Conservation (phyloP, 2,329 filamentous ascomycete genomes). For the Arachnopeziza araneosa region DNA sequence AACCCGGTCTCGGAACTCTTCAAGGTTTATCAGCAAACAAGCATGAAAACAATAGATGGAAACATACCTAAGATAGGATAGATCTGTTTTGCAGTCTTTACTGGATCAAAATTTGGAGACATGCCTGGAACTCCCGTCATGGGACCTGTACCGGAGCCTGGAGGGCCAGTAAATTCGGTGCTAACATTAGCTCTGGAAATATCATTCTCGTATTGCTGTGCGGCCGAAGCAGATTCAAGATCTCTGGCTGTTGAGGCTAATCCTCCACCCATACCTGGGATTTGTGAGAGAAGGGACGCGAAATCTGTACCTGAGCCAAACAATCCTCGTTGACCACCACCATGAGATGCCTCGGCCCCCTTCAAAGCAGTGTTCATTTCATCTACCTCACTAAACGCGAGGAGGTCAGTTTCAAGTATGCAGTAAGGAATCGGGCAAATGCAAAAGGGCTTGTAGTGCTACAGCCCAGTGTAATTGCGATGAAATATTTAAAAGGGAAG, state of each 20-base stretch:
- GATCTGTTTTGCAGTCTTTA: slow-evolving; percentile 72
- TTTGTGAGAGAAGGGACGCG: slow-evolving; percentile 65
- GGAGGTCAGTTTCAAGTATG: not conserved
- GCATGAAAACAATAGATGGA: not conserved
- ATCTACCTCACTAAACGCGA: slow-evolving; percentile 53
- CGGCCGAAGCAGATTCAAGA: slow-evolving; percentile 55
- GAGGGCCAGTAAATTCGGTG: slow-evolving; percentile 21
- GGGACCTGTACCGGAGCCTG: slow-evolving; percentile 39
- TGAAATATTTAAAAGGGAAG: no score
- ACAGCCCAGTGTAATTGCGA: no score
- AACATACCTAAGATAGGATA: slow-evolving; percentile 69
- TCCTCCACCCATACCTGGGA: slow-evolving; percentile 64
- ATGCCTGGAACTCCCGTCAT: slow-evolving; percentile 60
- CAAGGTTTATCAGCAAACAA: not conserved
- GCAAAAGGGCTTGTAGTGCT: no score
- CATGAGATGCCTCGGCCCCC: slow-evolving; percentile 52
- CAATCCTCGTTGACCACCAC: slow-evolving; percentile 32
- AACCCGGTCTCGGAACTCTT: slow-evolving; percentile 84
- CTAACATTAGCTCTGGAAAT: slow-evolving; percentile 32
- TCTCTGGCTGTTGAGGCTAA: slow-evolving; percentile 61
- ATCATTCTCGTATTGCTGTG: slow-evolving; percentile 56
- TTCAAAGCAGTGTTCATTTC: slow-evolving; percentile 71
- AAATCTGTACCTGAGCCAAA: slow-evolving; percentile 48
- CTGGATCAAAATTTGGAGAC: slow-evolving; percentile 69
- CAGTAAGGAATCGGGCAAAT: no score